Conservation (phyloP, 345 rosid genomes). For the Nasturtium officinale region DNA sequence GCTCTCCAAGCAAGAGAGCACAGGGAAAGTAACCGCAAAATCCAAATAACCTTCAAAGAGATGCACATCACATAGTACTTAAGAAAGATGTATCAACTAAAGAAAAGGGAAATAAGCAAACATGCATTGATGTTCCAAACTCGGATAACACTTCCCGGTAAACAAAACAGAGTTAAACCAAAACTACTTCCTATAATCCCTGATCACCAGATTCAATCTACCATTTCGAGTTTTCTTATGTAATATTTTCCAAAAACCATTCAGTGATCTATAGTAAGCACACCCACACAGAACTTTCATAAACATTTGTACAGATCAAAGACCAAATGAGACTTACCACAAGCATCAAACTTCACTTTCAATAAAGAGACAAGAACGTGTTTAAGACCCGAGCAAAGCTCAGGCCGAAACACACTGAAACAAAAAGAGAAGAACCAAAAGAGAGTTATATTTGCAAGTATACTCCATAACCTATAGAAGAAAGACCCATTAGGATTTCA, state of each 20-base stretch:
- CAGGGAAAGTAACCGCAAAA: too few relatives aligned
- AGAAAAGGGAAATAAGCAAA: not conserved
- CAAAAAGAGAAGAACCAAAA: too few relatives aligned
- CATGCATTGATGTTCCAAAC: not conserved
- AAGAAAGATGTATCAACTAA: too few relatives aligned
- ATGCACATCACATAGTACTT: too few relatives aligned
- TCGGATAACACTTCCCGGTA: not conserved
- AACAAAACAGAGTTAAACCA: not conserved
- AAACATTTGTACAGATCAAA: not conserved
- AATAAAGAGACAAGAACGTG: not conserved
- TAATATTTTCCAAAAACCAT: not conserved
- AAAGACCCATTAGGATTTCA: conserved; percentile 9
- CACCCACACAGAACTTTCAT: not conserved
- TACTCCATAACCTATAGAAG: not conserved
- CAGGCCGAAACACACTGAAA: too few relatives aligned
- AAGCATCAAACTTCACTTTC: conserved; percentile 1
- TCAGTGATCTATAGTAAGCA: not conserved
- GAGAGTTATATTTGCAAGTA: not conserved
- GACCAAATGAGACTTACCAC: not conserved
- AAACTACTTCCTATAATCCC: not conserved
- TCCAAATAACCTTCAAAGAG: too few relatives aligned
- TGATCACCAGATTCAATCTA: not conserved
- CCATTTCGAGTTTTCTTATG: not conserved
- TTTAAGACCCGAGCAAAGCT: not conserved
- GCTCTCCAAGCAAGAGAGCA: too few relatives aligned